A percentile compares a stretch with the other conserved stretches of the same genome.
phyloP scores from a whole-genome alignment of 768 basidiomycete species.

The Trametes maxima region DNA sequence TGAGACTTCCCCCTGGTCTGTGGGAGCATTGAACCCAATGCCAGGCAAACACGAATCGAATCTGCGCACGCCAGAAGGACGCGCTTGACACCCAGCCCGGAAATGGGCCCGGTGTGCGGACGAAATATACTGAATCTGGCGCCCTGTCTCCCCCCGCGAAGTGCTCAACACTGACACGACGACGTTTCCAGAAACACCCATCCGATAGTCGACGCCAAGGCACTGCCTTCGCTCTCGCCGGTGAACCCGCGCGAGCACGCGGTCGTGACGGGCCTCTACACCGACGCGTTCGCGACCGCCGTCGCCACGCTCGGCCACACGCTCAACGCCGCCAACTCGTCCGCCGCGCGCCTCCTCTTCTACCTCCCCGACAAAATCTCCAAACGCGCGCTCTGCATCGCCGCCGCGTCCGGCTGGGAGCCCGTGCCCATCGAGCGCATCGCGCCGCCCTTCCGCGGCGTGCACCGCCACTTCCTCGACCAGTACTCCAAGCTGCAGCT shows the following conservation, averaged over 20 bases:
- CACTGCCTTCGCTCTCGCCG: constrained; percentile 1
- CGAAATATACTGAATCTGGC: not conserved
- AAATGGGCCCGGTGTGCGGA: not conserved
- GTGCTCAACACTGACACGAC: not conserved
- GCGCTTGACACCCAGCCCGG: not conserved
- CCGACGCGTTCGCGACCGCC: constrained; percentile 35
- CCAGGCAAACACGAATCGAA: not conserved
- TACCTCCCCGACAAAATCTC: constrained; percentile 38
- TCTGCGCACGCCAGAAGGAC: not conserved
- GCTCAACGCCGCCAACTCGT: constrained; percentile 29
- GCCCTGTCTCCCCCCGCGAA: not conserved
- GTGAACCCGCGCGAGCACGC: constrained; percentile 26
- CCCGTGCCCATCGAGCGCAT: constrained; percentile 33
- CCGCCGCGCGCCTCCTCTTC: constrained; percentile 34
- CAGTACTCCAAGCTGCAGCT: constrained; percentile 41
- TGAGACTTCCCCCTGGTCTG: not conserved
- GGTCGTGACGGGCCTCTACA: constrained; percentile 37
- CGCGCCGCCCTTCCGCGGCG: constrained; percentile 36
- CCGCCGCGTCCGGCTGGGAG: constrained; percentile 35
- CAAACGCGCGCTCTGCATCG: constrained; percentile 34
- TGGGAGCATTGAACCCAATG: not conserved
- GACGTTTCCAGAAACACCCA: constrained; percentile 19
- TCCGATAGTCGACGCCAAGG: constrained; percentile 18
- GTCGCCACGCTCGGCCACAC: constrained; percentile 38
- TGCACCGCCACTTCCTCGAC: constrained; percentile 35